phyloP scores from a whole-genome alignment of 1,139 yeast genomes.

The Kodamaea sp. region DNA sequence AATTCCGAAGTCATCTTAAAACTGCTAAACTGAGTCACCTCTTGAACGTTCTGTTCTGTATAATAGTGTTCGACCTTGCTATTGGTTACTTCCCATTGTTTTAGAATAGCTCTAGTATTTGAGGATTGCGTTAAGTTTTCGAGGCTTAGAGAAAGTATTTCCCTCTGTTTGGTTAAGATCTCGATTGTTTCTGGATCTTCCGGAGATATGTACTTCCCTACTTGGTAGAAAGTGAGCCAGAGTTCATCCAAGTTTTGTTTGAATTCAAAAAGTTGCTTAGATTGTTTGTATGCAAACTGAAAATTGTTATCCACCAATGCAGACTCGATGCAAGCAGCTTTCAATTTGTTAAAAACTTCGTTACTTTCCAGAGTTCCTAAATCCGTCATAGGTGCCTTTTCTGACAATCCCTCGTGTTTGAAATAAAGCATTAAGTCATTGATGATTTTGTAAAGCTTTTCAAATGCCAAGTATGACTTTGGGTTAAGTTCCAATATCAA shows the following conservation, averaged over 20 bases:
- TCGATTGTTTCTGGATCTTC: constrained; percentile 20
- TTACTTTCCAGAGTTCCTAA: background rate
- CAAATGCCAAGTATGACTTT: constrained; percentile 51
- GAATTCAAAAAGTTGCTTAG: constrained; percentile 30
- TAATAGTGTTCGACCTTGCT: constrained; percentile 24
- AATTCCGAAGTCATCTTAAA: constrained; percentile 5
- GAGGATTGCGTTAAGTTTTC: constrained; percentile 23
- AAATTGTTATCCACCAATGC: constrained; percentile 58
- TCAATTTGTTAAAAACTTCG: constrained; percentile 32
- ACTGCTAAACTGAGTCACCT: constrained; percentile 3
- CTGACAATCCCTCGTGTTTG: background rate
- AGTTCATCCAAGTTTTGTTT: constrained; percentile 29
- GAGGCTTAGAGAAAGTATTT: constrained; percentile 48
- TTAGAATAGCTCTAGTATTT: constrained; percentile 33
- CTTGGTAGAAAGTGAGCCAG: constrained; percentile 67
- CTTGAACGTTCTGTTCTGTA: constrained; percentile 5
- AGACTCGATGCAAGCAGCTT: constrained; percentile 58
- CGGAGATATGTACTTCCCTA: constrained; percentile 56
- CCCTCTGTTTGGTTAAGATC: constrained; percentile 44
- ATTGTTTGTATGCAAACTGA: constrained; percentile 46
- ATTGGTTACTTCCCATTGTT: constrained; percentile 41
- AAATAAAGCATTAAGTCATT: constrained; percentile 40
- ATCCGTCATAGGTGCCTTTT: background rate
- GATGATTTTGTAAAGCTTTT: constrained; percentile 43
- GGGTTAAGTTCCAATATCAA: constrained; percentile 57